phyloP scores from a whole-genome alignment of 768 basidiomycete genomes.

The Lentinula sp. region DNA sequence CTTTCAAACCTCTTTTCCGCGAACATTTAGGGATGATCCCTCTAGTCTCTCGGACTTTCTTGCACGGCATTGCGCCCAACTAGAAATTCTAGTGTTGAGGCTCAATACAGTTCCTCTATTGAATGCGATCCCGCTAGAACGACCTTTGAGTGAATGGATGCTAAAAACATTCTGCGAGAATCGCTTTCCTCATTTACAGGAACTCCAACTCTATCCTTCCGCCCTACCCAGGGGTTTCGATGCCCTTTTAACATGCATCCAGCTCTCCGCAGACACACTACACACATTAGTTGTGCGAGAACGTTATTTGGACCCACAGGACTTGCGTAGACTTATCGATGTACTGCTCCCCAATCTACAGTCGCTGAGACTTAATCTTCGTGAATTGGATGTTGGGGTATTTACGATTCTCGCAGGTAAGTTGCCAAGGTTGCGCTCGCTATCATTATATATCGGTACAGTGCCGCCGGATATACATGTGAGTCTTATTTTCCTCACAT shows the following conservation, averaged over 20 bases:
- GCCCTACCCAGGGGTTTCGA: slow-evolving; percentile 25
- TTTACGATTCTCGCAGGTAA: slow-evolving; percentile 27
- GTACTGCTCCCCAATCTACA: slow-evolving; percentile 22
- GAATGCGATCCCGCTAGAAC: slow-evolving; percentile 15
- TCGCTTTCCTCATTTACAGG: slow-evolving; percentile 15
- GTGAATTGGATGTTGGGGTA: slow-evolving; percentile 22
- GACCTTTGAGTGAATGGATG: slow-evolving; percentile 29
- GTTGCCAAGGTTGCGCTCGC: slow-evolving; percentile 23
- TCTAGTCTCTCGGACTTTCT: slow-evolving; percentile 29
- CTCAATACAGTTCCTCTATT: slow-evolving; percentile 25
- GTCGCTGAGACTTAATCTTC: slow-evolving; percentile 27
- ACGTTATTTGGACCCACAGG: slow-evolving; percentile 29
- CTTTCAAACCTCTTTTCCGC: slow-evolving; percentile 34
- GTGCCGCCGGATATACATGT: slow-evolving; percentile 11
- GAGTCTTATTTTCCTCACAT: background rate
- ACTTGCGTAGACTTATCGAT: slow-evolving; percentile 20
- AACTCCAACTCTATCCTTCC: slow-evolving; percentile 38
- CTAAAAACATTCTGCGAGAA: slow-evolving; percentile 14
- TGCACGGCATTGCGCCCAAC: slow-evolving; percentile 19
- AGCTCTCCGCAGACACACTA: slow-evolving; percentile 25
- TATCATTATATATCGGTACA: slow-evolving; percentile 26
- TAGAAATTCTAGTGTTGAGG: slow-evolving; percentile 30
- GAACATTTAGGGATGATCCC: slow-evolving; percentile 26
- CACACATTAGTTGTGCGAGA: slow-evolving; percentile 30
- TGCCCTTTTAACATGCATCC: slow-evolving; percentile 24